Conservation (phyloP, 1,284 basidiomycete genomes). For the Ustilago hordei region DNA sequence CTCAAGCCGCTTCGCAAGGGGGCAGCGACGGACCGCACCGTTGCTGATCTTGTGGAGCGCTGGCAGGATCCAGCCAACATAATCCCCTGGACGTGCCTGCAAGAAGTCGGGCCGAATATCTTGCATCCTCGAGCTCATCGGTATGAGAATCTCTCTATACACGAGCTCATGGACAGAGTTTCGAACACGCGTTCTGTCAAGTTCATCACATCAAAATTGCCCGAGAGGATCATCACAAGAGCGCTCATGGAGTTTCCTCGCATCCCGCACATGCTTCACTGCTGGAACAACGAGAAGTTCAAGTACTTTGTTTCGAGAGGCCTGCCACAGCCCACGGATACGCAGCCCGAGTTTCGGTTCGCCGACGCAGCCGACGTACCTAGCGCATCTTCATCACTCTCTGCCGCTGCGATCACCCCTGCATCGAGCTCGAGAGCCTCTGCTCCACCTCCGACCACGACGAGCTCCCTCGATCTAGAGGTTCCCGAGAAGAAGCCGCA, state of each 20-base stretch:
- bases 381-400: not conserved
- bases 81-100: constrained; percentile 41
- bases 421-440: not conserved
- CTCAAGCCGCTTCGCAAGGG: constrained; percentile 23
- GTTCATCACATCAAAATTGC: constrained; percentile 16
- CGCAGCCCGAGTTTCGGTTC: constrained; percentile 33
- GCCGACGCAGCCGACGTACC: constrained; percentile 13
- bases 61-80: constrained; percentile 43
- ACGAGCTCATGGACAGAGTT: constrained; percentile 33
- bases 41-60: constrained; percentile 28
- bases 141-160: constrained; percentile 22
- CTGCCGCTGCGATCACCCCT: not conserved
- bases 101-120: constrained; percentile 27
- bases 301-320: constrained; percentile 25
- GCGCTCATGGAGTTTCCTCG: constrained; percentile 48
- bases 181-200: constrained; percentile 22
- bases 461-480: not conserved
- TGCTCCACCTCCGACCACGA: constrained; percentile 1
- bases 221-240: constrained; percentile 24
- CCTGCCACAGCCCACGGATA: constrained; percentile 27
- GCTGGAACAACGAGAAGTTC: constrained; percentile 37
- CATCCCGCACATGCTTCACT: constrained; percentile 40
- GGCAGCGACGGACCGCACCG: constrained; percentile 7
- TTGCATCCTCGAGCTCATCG: constrained; percentile 27
- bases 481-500: not conserved